These are phyloP conservation scores for Kodamaea nitidulidarum DNA, from an alignment of 805 yeast genomes.

Conservation along the genomic window DNA sequence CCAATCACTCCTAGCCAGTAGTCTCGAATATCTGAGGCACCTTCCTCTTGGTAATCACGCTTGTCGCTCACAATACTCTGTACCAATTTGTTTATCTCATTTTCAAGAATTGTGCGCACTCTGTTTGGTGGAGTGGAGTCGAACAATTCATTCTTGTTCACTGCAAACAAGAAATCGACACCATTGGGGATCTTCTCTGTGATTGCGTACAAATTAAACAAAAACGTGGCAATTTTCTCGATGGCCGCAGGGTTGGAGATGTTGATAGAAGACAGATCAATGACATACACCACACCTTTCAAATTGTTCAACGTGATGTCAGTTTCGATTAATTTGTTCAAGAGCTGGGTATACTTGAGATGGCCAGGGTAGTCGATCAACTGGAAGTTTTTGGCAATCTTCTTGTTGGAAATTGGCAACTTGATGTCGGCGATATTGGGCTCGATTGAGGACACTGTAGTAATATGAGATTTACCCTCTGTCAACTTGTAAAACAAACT, in stretches of 20 bases:
- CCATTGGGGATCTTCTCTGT: constrained; percentile 69
- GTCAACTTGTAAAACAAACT: constrained; percentile 40
- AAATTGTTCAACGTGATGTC: constrained; percentile 38
- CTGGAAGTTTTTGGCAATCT: constrained; percentile 38
- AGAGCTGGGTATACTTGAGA: constrained; percentile 59
- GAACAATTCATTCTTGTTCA: constrained; percentile 84
- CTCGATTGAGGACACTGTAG: constrained; percentile 38
- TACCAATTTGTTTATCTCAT: constrained; percentile 57
- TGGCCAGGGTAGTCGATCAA: constrained; percentile 90
- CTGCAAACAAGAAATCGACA: constrained; percentile 69
- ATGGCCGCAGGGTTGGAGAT: constrained; percentile 34
- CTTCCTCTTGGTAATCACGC: constrained; percentile 32
- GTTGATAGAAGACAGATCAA: constrained; percentile 67
- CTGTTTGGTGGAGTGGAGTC: constrained; percentile 69
- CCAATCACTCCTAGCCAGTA: constrained; percentile 42
- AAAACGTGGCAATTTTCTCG: constrained; percentile 48
- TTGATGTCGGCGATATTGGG: constrained; percentile 26
- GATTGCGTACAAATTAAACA: constrained; percentile 54
- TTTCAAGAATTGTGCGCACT: constrained; percentile 56
- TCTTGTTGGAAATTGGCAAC: constrained; percentile 33
- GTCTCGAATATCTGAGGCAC: constrained; percentile 34
- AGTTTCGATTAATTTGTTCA: constrained; percentile 46
- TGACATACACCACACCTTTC: constrained; percentile 67
- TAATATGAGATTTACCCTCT: constrained; percentile 8
- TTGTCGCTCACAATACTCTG: constrained; percentile 44